Evolutionary conservation across 176 grass and related monocot genomes (phyloP), one percentile per base, ranked within the genome.

Genomic region (Carex cristatella): DNA sequence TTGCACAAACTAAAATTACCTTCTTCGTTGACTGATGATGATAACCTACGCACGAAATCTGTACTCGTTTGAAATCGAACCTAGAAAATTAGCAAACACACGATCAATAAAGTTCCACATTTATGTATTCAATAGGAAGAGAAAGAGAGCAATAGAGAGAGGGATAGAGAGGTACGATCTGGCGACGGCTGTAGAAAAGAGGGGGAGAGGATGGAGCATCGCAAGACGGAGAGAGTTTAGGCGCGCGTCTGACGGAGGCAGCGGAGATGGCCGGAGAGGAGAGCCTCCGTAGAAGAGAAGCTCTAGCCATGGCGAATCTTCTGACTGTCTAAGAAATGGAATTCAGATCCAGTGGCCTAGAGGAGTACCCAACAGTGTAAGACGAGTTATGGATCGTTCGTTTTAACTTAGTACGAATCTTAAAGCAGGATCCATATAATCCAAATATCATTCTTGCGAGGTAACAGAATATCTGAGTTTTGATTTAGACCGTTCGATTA

Each of bases 11-110:
- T 8, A 48, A 48, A 48, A 11, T 51, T n/a, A 83, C 88, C 88
- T 83, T 62, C 77, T 80, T 86, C 80, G 42, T 90, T 83, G 4
- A 90, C 23, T 51, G 88, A 86, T 28, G 88, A 90, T 44, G 88
- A 90, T 61, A 83, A 86, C 14, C 40, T 73, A 64, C 88, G 71
- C 53, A 80, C 44, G 19, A 80, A 84, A 70, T 9, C 80, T 28
- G 28, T 48, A 46, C 37, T 79, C 8, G 30, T n/a, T 3, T 44
- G 16, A 48, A 72, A 72, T 46, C 68, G 37, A 38, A 71, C 68
- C 68, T 71, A 71, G 1, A n/a, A 44, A 71, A n/a, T 13, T 35
- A 42, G 40, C 65, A 67, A 67, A 37, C 13, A 15, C 33, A 1
- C 65, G 12, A 37, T 68, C 65, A 40, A 38, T 69, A 15, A 69